Evolutionary conservation across 257 asterid genomes (phyloP).

Genomic region (Lithospermum erythrorhizon): DNA sequence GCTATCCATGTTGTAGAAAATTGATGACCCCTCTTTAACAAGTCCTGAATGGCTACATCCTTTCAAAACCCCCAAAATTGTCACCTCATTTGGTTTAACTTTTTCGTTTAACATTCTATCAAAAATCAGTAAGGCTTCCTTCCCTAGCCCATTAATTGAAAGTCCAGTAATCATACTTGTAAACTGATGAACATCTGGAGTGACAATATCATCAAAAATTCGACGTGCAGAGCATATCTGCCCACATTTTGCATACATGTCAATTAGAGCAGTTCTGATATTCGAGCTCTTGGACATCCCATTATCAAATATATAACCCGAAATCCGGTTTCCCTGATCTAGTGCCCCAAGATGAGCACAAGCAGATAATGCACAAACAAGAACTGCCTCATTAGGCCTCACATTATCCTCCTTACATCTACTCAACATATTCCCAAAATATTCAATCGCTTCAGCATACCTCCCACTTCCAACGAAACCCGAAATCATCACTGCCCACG

Average conservation of each 20-base stretch:
- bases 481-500: slow-evolving; percentile 42
- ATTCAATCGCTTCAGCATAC: no score
- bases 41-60: slow-evolving; percentile 87
- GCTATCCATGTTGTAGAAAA: slow-evolving; percentile 55
- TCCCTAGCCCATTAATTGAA: slow-evolving; percentile 59
- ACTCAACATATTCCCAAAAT: slow-evolving; percentile 24
- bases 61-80: slow-evolving; percentile 53
- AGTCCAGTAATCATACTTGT: slow-evolving; percentile 70
- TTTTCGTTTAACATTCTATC: slow-evolving; percentile 41
- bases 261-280: slow-evolving; percentile 50
- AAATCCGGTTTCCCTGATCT: slow-evolving; percentile 60
- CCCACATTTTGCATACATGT: slow-evolving; percentile 91
- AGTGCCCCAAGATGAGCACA: slow-evolving; percentile 75
- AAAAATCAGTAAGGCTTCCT: slow-evolving; percentile 39
- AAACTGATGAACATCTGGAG: slow-evolving; percentile 38
- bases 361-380: slow-evolving; percentile 73
- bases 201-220: slow-evolving; percentile 32
- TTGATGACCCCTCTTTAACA: slow-evolving; percentile 43
- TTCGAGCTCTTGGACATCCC: slow-evolving; percentile 27
- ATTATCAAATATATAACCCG: slow-evolving; percentile 27
- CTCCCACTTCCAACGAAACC: no score
- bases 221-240: slow-evolving; percentile 36
- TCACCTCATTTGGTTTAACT: slow-evolving; percentile 45
- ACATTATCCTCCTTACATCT: slow-evolving; percentile 14
- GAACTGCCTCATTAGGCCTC: slow-evolving; percentile 64